A percentile compares a stretch with the other conserved stretches of the same genome.
phyloP scores from a whole-genome alignment of 192 early-diverging fungal genomes.

The Linnemannia hyalina region DNA sequence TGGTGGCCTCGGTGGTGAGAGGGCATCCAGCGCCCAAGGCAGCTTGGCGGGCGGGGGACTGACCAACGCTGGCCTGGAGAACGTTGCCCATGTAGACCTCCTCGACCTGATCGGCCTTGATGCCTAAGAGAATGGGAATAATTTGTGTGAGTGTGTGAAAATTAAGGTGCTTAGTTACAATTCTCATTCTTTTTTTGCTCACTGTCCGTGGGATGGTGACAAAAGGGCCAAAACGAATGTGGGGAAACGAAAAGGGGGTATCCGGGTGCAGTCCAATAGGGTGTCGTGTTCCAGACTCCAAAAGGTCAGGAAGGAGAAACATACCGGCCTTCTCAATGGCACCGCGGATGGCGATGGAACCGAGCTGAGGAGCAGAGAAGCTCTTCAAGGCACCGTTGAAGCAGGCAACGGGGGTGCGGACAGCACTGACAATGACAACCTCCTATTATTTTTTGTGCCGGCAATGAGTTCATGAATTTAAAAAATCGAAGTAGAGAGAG shows the following conservation, averaged over 20 bases:
- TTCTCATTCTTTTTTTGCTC: neutral
- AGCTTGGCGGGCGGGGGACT: constrained; percentile 95
- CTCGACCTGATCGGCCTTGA: constrained; percentile 87
- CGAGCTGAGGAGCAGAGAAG: constrained; percentile 88
- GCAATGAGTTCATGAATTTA: neutral
- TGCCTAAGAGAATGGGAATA: constrained; percentile 49
- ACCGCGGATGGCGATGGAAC: constrained; percentile 84
- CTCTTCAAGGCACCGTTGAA: constrained; percentile 91
- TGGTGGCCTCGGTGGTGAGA: constrained; percentile 90
- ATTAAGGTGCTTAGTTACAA: neutral
- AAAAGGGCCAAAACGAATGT: constrained; percentile 8
- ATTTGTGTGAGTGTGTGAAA: neutral
- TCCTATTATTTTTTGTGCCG: constrained; percentile 47
- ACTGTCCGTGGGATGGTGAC: neutral
- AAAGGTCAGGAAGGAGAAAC: constrained; percentile 15
- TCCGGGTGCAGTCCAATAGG: neutral
- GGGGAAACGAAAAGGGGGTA: constrained; percentile 2
- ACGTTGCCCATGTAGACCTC: constrained; percentile 98
- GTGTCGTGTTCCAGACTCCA: neutral
- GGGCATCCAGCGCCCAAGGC: constrained; percentile 85
- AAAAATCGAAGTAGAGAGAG: neutral
- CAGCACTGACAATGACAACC: constrained; percentile 75
- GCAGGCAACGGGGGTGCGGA: constrained; percentile 92
- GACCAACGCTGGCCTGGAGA: constrained; percentile 88
- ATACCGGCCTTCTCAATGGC: constrained; percentile 87